A percentile compares a stretch with the other conserved stretches of the same genome.
phyloP scores from a whole-genome alignment of 1,139 yeast genomes.

The Protomyces inundatus region DNA sequence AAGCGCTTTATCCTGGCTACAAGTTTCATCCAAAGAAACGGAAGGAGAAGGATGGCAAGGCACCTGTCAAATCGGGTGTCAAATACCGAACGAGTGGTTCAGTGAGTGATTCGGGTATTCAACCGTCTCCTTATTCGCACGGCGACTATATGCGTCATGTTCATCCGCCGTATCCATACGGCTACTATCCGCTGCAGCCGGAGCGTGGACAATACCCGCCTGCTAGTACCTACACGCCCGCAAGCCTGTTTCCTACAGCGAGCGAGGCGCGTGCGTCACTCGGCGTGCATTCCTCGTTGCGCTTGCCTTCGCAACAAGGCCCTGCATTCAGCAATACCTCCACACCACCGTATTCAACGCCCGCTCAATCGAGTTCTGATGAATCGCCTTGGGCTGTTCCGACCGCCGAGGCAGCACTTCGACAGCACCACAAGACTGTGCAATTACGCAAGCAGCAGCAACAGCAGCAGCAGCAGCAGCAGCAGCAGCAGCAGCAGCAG shows the following conservation, averaged over 20 bases:
- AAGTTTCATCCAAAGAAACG: slow-evolving; percentile 28
- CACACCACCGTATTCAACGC: not conserved
- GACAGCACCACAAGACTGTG: not conserved
- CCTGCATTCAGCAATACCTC: not conserved
- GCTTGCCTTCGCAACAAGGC: not conserved
- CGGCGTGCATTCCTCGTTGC: not conserved
- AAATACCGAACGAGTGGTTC: not conserved
- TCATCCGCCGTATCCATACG: not conserved
- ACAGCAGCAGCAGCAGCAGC: not conserved
- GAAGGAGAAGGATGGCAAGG: slow-evolving; percentile 8
- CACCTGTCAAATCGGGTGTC: not conserved
- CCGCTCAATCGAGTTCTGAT: not conserved
- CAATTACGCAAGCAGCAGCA: not conserved
- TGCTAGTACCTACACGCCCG: not conserved
- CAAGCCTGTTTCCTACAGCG: not conserved
- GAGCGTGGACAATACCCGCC: not conserved
- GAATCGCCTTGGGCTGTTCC: not conserved
- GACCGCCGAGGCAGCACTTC: not conserved
- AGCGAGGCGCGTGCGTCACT: not conserved
- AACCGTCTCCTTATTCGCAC: not conserved
- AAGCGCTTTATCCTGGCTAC: slow-evolving; percentile 27
- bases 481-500: not conserved
- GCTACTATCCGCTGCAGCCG: not conserved
- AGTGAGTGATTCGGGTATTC: not conserved
- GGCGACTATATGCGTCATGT: not conserved